These are phyloP conservation scores for Fusarium ramigenum DNA, from an alignment of 2,329 filamentous ascomycete species.

Conservation along the genomic window DNA sequence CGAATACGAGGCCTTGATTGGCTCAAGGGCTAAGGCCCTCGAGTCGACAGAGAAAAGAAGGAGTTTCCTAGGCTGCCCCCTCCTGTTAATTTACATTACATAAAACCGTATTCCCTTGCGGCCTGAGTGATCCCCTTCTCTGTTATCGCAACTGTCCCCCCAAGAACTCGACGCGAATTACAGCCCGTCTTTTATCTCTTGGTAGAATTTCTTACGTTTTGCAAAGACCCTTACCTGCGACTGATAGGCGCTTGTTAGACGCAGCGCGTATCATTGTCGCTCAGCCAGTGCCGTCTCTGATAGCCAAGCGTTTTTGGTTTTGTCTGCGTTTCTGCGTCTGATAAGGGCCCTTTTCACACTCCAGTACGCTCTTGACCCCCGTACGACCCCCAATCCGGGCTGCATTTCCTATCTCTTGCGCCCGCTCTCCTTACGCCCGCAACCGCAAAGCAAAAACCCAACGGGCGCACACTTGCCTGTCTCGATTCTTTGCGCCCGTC, in stretches of 20 bases:
- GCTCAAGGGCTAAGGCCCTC: slow-evolving; percentile 30
- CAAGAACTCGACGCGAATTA: slow-evolving; percentile 42
- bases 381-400: slow-evolving; percentile 44
- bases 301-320: slow-evolving; percentile 25
- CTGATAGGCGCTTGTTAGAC: slow-evolving; percentile 45
- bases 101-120: slow-evolving; percentile 46
- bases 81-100: slow-evolving; percentile 51
- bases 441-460: slow-evolving; percentile 51
- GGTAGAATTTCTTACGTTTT: slow-evolving; percentile 46
- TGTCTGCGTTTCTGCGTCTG: slow-evolving; percentile 21
- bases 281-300: slow-evolving; percentile 24
- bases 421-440: slow-evolving; percentile 50
- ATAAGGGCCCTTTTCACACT: slow-evolving; percentile 8
- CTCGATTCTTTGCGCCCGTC: slow-evolving; percentile 44
- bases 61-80: slow-evolving; percentile 39
- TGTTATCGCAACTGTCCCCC: slow-evolving; percentile 45
- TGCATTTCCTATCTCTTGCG: slow-evolving; percentile 45
- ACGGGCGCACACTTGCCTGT: slow-evolving; percentile 47
- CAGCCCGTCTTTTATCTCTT: slow-evolving; percentile 47
- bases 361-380: slow-evolving; percentile 28
- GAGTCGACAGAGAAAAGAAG: slow-evolving; percentile 34
- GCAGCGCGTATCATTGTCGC: slow-evolving; percentile 32
- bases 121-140: slow-evolving; percentile 46
- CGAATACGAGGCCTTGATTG: slow-evolving; percentile 26
- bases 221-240: slow-evolving; percentile 37